Conservation (phyloP, 1,284 basidiomycete species). For the Fomitopsis schrenkii region DNA sequence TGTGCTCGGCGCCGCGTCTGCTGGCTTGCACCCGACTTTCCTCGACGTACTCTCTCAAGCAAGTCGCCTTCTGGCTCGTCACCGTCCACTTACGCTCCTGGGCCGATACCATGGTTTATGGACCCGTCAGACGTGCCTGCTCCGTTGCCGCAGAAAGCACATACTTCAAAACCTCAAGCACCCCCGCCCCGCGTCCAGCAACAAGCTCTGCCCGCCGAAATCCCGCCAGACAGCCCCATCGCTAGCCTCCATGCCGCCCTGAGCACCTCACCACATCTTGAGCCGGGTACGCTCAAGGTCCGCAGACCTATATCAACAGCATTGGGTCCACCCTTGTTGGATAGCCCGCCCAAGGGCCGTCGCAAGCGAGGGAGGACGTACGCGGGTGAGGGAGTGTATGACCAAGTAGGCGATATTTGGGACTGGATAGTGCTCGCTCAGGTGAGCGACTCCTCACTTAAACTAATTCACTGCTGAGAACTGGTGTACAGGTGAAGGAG, state of each 20-base stretch:
- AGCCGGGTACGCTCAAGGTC: constrained; percentile 50
- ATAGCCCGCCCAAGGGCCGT: constrained; percentile 51
- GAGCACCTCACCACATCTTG: constrained; percentile 56
- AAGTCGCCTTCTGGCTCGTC: constrained; percentile 1
- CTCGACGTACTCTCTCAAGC: constrained; percentile 15
- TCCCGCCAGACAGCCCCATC: constrained; percentile 34
- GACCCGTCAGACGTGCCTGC: constrained; percentile 32
- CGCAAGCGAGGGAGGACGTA: constrained; percentile 63
- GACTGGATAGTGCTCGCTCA: constrained; percentile 71
- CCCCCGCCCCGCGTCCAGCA: constrained; percentile 19
- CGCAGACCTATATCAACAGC: constrained; percentile 41
- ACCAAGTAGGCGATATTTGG: constrained; percentile 58
- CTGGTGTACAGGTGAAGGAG: constrained; percentile 54
- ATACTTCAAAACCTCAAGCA: constrained; percentile 30
- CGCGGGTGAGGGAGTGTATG: constrained; percentile 54
- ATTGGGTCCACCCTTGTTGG: constrained; percentile 51
- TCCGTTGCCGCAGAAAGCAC: constrained; percentile 5
- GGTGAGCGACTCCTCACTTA: constrained; percentile 30
- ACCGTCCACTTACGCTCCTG: constrained; percentile 5
- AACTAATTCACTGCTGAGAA: not conserved
- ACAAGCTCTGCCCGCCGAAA: constrained; percentile 41
- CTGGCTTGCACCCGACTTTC: not conserved
- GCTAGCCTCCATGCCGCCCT: constrained; percentile 48
- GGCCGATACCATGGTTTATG: constrained; percentile 48
- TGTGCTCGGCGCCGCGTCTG: constrained; percentile 6